Evolutionary conservation across 1,139 yeast genomes (phyloP).

Genomic region (Pichia norvegensis): DNA sequence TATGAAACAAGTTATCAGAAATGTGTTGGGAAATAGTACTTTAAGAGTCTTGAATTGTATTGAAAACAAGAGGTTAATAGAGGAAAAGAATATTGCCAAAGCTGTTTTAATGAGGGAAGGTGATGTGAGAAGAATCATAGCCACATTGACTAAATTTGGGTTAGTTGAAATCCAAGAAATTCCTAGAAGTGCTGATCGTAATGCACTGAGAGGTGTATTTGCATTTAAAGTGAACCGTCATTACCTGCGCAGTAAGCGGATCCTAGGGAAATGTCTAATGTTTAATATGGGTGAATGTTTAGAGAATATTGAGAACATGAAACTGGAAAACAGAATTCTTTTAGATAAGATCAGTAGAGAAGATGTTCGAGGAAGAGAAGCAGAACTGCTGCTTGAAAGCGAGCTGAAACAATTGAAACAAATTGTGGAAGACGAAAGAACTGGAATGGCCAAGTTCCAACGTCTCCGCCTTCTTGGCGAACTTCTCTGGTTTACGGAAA

Average conservation of each 20-base stretch:
- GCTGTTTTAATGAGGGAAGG: conserved; percentile 69
- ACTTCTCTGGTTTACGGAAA: conserved; percentile 34
- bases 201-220: conserved; percentile 82
- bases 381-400: conserved; percentile 60
- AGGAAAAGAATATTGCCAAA: conserved; percentile 77
- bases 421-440: conserved; percentile 51
- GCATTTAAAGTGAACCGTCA: conserved; percentile 50
- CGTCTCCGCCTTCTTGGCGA: conserved; percentile 51
- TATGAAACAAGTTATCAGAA: conserved; percentile 29
- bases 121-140: conserved; percentile 60
- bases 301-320: conserved; percentile 47
- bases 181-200: conserved; percentile 85
- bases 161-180: conserved; percentile 79
- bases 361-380: conserved; percentile 81
- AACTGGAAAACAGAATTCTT: conserved; percentile 56
- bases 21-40: conserved; percentile 24
- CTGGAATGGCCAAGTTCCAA: conserved; percentile 44
- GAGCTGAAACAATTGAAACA: conserved; percentile 66
- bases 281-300: conserved; percentile 64
- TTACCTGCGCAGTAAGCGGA: conserved; percentile 29
- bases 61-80: conserved; percentile 55
- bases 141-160: conserved; percentile 48
- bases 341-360: conserved; percentile 78
- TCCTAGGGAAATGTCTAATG: conserved; percentile 46
- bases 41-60: conserved; percentile 27